A percentile compares a stretch with the other conserved stretches of the same genome.
phyloP scores from a whole-genome alignment of 1,139 yeast genomes.

The Suhomyces panamericanus region DNA sequence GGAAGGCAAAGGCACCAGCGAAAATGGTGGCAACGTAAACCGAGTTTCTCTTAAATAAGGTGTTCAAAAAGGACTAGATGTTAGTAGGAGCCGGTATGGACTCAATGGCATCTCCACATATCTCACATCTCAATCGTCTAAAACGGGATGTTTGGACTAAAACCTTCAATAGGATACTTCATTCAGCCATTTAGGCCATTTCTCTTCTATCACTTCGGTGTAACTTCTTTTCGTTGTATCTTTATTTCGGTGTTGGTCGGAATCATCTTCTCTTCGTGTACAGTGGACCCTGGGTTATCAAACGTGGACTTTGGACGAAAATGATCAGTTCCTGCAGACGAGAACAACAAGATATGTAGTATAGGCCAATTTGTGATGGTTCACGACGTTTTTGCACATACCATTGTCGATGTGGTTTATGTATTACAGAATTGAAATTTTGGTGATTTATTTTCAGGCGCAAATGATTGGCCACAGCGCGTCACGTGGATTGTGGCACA shows the following conservation, averaged over 20 bases:
- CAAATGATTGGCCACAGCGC: constrained; percentile 12
- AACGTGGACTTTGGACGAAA: not conserved
- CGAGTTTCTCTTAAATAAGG: constrained; percentile 88
- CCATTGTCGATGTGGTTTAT: constrained; percentile 11
- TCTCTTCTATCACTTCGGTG: no score
- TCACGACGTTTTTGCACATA: not conserved
- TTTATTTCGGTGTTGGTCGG: no score
- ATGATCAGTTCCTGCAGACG: not conserved
- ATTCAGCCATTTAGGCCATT: no score
- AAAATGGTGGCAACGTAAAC: constrained; percentile 83
- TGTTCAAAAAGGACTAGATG: constrained; percentile 18
- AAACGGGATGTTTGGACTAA: no score
- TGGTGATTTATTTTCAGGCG: constrained; percentile 13
- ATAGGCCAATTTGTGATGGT: not conserved
- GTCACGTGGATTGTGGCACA: constrained; percentile 1
- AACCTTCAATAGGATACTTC: no score
- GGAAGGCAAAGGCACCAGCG: constrained; percentile 87
- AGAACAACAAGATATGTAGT: not conserved
- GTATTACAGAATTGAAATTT: constrained; percentile 7
- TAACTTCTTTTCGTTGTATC: no score
- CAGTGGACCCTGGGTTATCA: no score
- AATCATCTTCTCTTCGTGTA: no score
- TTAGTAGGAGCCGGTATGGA: constrained; percentile 11
- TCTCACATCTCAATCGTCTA: no score
- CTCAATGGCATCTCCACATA: no score